Base-by-base conservation (phyloP, 164 flowering plant species). In the Nymphaea colorata region DNA sequence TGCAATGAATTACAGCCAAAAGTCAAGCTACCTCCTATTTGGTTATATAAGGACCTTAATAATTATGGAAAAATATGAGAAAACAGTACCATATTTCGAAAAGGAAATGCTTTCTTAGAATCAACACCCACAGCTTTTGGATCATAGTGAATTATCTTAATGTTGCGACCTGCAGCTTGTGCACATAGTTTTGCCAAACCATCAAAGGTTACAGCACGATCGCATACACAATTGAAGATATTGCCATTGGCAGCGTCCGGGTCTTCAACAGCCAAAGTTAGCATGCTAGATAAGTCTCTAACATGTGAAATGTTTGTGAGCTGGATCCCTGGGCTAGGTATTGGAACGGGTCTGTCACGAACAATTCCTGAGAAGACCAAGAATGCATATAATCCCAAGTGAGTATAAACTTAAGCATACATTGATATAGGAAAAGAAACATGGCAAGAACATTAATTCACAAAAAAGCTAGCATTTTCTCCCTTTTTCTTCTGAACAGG, bases 271-370 rank as follows among this genome's bases (percentile, higher is more conserved):
- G 98, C 96, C 62, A 75, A 69, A 70, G 94, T 80, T 41, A 91
- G 91, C 94, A 91, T 88, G 64, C 96, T 90, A 4, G 96, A 88
- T 59, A 94, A 81, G 80, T 94, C 99, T 70, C 83, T 82, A 43
- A 85, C 96, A 72, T 90, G 99, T 60, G 96, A 62, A 1, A 94
- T 94, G 85, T 94, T 94, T 16, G 96, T 91, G 42, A 94, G 92
- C 67, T 94, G 99, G 95, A 94, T 82, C 66, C 99, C 99, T 7
- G 99, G 90, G 42, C 98, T 96, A 5, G 99, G 99, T 75, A 94
- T 94, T 3, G 83, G 96, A 63, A 94, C 83, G 16, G 97, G 88
- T 70, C 99, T 83, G 71, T 86, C 84, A 36, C 99, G 82, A 47
- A 94, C 98, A 72, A 94, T 90, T 67, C 99, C 99, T 94, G 85